These are phyloP conservation scores for Cucurbita argyrosperma DNA, from an alignment of 306 rosid genomes.

Conservation along the genomic window DNA sequence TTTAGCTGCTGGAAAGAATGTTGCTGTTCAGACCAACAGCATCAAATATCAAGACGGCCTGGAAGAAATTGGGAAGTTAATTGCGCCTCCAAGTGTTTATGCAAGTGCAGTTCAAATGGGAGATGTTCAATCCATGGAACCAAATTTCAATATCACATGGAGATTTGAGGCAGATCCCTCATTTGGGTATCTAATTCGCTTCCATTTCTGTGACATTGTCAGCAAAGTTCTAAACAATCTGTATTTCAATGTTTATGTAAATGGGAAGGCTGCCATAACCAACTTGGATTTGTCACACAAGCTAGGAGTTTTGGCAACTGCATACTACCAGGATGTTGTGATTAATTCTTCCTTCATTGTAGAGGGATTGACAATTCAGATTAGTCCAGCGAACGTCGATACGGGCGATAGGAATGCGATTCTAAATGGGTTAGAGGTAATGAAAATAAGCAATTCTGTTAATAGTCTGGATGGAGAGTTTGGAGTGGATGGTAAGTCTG, in stretches of 20 bases:
- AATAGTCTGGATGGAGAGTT: conserved; percentile 42
- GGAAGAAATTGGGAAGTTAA: conserved; percentile 7
- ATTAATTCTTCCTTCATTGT: conserved; percentile 25
- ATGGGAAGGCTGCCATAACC: conserved; percentile 23
- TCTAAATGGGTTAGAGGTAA: conserved; percentile 29
- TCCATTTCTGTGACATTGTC: conserved; percentile 34
- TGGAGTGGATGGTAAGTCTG: conserved; percentile 28
- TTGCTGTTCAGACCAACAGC: not conserved
- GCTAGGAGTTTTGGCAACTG: conserved; percentile 17
- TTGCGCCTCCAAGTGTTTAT: conserved; percentile 27
- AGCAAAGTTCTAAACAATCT: conserved; percentile 23
- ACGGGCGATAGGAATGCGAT: conserved; percentile 21
- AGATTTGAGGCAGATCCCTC: conserved; percentile 15
- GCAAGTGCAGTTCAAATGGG: conserved; percentile 27
- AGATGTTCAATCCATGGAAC: conserved; percentile 11
- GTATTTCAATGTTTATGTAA: conserved; percentile 31
- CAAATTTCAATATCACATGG: conserved; percentile 35
- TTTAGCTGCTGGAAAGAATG: conserved; percentile 5
- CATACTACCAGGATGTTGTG: conserved; percentile 32
- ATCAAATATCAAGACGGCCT: conserved; percentile 11
- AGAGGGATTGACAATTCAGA: conserved; percentile 11
- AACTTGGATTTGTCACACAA: conserved; percentile 32
- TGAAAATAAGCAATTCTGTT: conserved; percentile 33
- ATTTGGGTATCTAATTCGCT: conserved; percentile 19
- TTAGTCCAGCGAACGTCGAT: conserved; percentile 10